phyloP scores from a whole-genome alignment of 208 protist species.

The Trichomonas gallinae region DNA sequence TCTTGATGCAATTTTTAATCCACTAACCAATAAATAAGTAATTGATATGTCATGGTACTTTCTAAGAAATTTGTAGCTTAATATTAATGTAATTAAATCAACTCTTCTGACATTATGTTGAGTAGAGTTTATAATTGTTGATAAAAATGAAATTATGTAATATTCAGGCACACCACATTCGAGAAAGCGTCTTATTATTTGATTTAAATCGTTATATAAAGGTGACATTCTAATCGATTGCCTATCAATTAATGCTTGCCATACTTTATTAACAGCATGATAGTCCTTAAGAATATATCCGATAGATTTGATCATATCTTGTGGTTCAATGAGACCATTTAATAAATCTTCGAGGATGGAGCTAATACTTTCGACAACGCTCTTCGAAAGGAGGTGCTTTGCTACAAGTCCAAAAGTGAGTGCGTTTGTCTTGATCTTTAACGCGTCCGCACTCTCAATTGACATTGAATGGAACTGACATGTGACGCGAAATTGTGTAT shows the following conservation, averaged over 20 bases:
- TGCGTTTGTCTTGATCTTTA: not conserved
- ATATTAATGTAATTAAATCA: not conserved
- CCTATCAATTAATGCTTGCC: not conserved
- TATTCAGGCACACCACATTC: not conserved
- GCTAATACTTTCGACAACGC: not conserved
- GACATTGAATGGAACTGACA: not conserved
- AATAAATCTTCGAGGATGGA: not conserved
- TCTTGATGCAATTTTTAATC: not conserved
- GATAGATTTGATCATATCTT: not conserved
- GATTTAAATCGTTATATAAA: not conserved
- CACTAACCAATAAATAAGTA: not conserved
- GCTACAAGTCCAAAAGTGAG: not conserved
- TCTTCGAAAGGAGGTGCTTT: not conserved
- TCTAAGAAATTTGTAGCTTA: not conserved
- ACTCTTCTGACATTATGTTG: not conserved
- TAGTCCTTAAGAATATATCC: not conserved
- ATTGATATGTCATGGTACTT: not conserved
- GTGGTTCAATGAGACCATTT: not conserved
- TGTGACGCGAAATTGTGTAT: not conserved
- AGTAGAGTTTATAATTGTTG: not conserved
- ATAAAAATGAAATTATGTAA: not conserved
- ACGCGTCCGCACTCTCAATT: not conserved
- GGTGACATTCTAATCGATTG: not conserved
- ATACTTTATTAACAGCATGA: not conserved
- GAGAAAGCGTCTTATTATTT: not conserved